Conservation (phyloP, 177 flowering plant species). For the Telopea speciosissima region DNA sequence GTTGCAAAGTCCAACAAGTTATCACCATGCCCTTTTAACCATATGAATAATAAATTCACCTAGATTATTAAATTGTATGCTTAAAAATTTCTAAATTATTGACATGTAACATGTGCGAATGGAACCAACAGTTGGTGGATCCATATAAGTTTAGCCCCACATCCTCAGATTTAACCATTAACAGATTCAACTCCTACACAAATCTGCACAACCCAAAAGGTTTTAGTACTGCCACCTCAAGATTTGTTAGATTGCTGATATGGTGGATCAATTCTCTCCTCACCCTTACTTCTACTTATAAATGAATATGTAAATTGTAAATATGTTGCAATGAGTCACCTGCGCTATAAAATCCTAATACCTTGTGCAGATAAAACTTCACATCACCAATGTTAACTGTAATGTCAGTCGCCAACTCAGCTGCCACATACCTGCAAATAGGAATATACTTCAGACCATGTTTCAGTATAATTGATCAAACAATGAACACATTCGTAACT, state of each 20-base stretch:
- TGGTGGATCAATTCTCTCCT: not conserved
- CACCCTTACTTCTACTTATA: not conserved
- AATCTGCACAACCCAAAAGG: not conserved
- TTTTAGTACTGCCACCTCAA: not conserved
- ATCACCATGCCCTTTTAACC: too few species aligned
- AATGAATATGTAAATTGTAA: not conserved
- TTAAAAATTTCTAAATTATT: too few species aligned
- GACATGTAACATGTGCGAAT: too few species aligned
- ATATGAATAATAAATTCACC: too few species aligned
- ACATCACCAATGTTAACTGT: constrained; percentile 18
- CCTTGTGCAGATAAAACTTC: constrained; percentile 27
- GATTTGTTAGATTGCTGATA: not conserved
- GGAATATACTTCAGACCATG: not conserved
- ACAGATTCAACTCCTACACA: too few species aligned
- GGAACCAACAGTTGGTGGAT: too few species aligned
- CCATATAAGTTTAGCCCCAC: too few species aligned
- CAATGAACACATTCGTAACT: not conserved
- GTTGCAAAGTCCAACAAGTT: too few species aligned
- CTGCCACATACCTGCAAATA: constrained; percentile 20
- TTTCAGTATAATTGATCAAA: constrained; percentile 1
- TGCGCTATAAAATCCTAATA: constrained; percentile 3
- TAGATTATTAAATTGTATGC: too few species aligned
- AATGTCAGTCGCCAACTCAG: constrained; percentile 22
- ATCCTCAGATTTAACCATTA: too few species aligned
- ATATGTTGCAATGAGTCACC: not conserved